phyloP scores from a whole-genome alignment of 768 basidiomycete genomes.

The Fomitopsis pulvina region DNA sequence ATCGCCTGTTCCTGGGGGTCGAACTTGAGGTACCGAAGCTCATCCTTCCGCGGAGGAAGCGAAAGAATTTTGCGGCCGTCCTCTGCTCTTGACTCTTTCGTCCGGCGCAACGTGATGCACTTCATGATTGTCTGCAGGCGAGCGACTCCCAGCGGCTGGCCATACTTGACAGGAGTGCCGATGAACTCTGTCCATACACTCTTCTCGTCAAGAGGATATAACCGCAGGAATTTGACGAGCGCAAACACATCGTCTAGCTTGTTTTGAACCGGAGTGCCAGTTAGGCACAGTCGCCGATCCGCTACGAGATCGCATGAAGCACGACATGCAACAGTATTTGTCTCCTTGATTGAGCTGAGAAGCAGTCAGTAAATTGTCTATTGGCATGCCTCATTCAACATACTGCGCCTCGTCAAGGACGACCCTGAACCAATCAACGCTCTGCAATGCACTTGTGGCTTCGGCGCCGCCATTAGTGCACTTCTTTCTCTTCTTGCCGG shows the following conservation, averaged over 20 bases:
- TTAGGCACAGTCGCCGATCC: constrained; percentile 87
- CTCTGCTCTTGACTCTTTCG: constrained; percentile 80
- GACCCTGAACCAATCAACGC: constrained; percentile 93
- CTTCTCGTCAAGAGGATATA: constrained; percentile 92
- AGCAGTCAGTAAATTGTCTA: constrained; percentile 1
- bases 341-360: constrained; percentile 91
- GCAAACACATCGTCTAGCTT: constrained; percentile 98
- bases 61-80: constrained; percentile 83
- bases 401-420: constrained; percentile 95
- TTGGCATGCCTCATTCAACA: too few species aligned
- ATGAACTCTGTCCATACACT: constrained; percentile 90
- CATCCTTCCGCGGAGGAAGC: constrained; percentile 86
- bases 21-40: constrained; percentile 80
- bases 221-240: constrained; percentile 89
- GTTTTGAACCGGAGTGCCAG: constrained; percentile 99
- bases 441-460: constrained; percentile 78
- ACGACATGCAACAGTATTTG: constrained; percentile 86
- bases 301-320: constrained; percentile 94
- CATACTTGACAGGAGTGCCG: constrained; percentile 88
- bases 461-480: constrained; percentile 35
- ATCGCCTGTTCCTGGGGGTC: constrained; percentile 75
- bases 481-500: constrained; percentile 62
- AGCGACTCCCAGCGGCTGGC: constrained; percentile 81
- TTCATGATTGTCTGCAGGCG: constrained; percentile 97
- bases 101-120: constrained; percentile 91